Evolutionary conservation across 108 stramenopile species (phyloP).

Genomic region (Stephanodiscus minutulus): DNA sequence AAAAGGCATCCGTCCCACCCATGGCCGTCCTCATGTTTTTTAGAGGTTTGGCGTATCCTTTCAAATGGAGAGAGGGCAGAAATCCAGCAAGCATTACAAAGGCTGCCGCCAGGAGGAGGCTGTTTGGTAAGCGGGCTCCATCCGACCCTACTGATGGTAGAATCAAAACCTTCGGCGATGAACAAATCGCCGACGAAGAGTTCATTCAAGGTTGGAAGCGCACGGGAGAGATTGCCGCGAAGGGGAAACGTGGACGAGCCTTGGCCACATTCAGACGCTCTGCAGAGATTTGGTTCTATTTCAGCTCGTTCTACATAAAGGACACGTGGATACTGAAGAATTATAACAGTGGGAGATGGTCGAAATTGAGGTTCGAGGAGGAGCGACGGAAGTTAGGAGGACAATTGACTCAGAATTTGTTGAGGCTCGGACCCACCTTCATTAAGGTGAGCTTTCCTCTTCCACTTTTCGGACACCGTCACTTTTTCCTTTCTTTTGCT

Average conservation of each 20-base stretch:
- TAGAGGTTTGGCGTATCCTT: constrained; percentile 48
- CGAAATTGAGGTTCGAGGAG: constrained; percentile 65
- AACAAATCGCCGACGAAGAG: constrained; percentile 72
- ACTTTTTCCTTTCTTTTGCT: background rate
- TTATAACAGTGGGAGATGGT: constrained; percentile 74
- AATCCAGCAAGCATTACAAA: constrained; percentile 1
- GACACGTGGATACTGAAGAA: constrained; percentile 75
- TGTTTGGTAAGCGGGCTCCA: constrained; percentile 25
- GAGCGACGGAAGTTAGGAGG: constrained; percentile 79
- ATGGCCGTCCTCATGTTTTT: constrained; percentile 49
- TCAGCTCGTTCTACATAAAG: constrained; percentile 84
- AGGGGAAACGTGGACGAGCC: constrained; percentile 65
- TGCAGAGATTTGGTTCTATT: constrained; percentile 91
- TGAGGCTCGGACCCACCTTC: constrained; percentile 94
- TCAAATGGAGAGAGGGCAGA: constrained; percentile 53
- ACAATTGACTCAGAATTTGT: constrained; percentile 88
- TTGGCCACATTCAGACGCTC: constrained; percentile 83
- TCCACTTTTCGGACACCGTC: background rate
- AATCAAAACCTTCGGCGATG: constrained; percentile 48
- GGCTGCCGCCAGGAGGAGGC: constrained; percentile 7
- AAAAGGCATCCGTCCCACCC: constrained; percentile 61
- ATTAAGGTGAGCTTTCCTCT: constrained; percentile 66
- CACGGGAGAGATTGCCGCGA: constrained; percentile 84
- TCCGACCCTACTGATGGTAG: constrained; percentile 3
- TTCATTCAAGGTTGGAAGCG: constrained; percentile 88